These are phyloP conservation scores for Talaromyces trachyspermus DNA, from an alignment of 495 filamentous ascomycete genomes.

Conservation along the genomic window DNA sequence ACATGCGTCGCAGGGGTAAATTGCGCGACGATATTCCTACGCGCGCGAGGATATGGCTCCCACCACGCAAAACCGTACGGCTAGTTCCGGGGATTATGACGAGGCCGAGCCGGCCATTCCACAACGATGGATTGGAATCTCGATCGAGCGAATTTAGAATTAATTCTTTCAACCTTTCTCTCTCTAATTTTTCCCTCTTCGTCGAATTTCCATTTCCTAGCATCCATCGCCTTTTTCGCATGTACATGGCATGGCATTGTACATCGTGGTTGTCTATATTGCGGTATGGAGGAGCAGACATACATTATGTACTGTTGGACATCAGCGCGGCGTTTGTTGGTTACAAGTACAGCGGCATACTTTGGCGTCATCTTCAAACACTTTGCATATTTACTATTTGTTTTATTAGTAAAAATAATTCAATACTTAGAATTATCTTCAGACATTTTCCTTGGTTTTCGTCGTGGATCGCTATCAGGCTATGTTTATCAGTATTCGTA, in stretches of 20 bases:
- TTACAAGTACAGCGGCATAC: no score
- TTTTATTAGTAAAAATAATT: no score
- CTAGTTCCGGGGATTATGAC: conserved; percentile 26
- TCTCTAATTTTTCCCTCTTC: background rate
- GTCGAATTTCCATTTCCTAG: background rate
- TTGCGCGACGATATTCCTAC: conserved; percentile 78
- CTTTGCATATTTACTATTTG: no score
- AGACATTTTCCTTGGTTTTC: no score
- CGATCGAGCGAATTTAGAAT: conserved; percentile 16
- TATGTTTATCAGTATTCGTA: no score
- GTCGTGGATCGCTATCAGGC: no score
- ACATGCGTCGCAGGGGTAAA: conserved; percentile 89
- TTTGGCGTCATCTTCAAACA: no score
- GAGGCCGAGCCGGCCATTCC: conserved; percentile 28
- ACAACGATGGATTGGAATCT: conserved; percentile 36
- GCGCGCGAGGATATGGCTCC: conserved; percentile 77
- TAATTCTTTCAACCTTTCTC: background rate
- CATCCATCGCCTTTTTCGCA: background rate
- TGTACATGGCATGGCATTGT: conserved; percentile 6
- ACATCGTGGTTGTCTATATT: background rate
- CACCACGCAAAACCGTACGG: conserved; percentile 56
- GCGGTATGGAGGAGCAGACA: conserved; percentile 2
- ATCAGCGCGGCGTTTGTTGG: no score
- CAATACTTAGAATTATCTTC: no score
- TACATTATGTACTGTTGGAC: no score